These are phyloP conservation scores for Globisporangium radiosum DNA, from an alignment of 352 stramenopile species.

Conservation along the genomic window DNA sequence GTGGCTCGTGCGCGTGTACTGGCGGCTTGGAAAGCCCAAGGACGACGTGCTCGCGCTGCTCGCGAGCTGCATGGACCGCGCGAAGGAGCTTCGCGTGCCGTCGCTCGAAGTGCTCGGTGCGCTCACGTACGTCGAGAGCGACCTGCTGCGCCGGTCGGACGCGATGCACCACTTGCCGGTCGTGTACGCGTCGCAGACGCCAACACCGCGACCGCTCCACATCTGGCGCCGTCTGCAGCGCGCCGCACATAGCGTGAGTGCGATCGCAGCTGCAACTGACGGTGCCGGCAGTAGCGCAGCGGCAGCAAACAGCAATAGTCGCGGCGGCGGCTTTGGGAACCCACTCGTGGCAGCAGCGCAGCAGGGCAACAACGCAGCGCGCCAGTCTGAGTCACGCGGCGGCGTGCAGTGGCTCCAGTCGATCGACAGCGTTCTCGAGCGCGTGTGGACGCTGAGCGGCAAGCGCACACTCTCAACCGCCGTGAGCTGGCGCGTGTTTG, in stretches of 20 bases:
- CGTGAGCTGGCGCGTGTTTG: conserved; percentile 44
- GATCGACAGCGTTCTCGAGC: conserved; percentile 46
- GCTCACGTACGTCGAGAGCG: conserved; percentile 44
- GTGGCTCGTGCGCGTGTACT: conserved; percentile 78
- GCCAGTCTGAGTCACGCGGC: conserved; percentile 6
- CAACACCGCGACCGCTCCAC: conserved; percentile 31
- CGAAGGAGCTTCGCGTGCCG: conserved; percentile 46
- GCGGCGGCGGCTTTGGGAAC: conserved; percentile 17
- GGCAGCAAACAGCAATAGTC: neutral
- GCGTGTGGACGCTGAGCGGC: conserved; percentile 59
- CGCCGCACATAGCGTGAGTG: conserved; percentile 4
- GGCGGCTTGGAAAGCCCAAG: conserved; percentile 51
- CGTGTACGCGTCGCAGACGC: conserved; percentile 20
- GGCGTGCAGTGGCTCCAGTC: conserved; percentile 56
- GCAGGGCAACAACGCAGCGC: conserved; percentile 1
- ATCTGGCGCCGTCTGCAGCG: conserved; percentile 37
- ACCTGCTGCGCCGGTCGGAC: conserved; percentile 26
- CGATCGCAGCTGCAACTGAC: conserved; percentile 1
- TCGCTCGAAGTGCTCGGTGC: conserved; percentile 42
- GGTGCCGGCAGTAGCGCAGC: neutral
- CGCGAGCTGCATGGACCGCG: conserved; percentile 45
- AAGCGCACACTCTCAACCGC: conserved; percentile 41
- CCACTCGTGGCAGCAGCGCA: conserved; percentile 16
- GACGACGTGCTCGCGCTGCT: conserved; percentile 41
- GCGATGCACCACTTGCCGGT: conserved; percentile 23